These are phyloP conservation scores for Rutstroemia sp. DNA, from an alignment of 2,329 filamentous ascomycete species.

Conservation along the genomic window DNA sequence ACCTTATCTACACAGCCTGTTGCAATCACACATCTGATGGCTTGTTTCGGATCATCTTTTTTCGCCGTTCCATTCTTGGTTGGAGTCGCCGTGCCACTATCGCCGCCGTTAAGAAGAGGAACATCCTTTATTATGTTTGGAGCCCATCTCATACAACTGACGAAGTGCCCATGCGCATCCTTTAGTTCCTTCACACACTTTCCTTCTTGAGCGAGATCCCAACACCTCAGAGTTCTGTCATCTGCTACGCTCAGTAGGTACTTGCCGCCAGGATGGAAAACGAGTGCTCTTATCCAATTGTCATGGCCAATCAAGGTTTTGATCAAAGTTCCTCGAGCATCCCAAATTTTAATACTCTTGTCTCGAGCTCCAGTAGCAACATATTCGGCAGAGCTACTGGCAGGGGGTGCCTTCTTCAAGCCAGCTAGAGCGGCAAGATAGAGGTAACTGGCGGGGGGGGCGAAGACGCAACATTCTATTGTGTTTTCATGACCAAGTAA, in stretches of 20 bases:
- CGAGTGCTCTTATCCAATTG: conserved; percentile 82
- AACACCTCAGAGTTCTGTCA: conserved; percentile 88
- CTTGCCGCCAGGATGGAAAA: conserved; percentile 88
- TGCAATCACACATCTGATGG: conserved; percentile 78
- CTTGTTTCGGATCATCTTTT: conserved; percentile 43
- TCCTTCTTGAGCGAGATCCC: conserved; percentile 86
- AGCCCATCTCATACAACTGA: conserved; percentile 83
- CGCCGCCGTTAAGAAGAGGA: conserved; percentile 34
- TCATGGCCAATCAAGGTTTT: conserved; percentile 84
- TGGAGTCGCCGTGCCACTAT: conserved; percentile 37
- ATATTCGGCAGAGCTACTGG: conserved; percentile 73
- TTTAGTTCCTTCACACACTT: conserved; percentile 78
- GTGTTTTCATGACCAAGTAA: conserved; percentile 82
- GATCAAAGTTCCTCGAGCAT: conserved; percentile 74
- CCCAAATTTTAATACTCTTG: conserved; percentile 87
- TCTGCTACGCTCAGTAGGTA: conserved; percentile 81
- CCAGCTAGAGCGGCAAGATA: conserved; percentile 72
- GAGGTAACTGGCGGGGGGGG: conserved; percentile 70
- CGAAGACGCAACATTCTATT: conserved; percentile 80
- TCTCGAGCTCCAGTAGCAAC: conserved; percentile 84
- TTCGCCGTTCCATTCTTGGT: conserved; percentile 28
- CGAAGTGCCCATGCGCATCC: conserved; percentile 75
- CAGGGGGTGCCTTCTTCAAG: conserved; percentile 71
- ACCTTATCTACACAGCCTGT: conserved; percentile 80
- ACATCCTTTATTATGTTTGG: conserved; percentile 62